A percentile compares a stretch with the other conserved stretches of the same genome.
Evolutionary conservation across 306 rosid genomes (phyloP).

Genomic region (Gleditsia sinensis): DNA sequence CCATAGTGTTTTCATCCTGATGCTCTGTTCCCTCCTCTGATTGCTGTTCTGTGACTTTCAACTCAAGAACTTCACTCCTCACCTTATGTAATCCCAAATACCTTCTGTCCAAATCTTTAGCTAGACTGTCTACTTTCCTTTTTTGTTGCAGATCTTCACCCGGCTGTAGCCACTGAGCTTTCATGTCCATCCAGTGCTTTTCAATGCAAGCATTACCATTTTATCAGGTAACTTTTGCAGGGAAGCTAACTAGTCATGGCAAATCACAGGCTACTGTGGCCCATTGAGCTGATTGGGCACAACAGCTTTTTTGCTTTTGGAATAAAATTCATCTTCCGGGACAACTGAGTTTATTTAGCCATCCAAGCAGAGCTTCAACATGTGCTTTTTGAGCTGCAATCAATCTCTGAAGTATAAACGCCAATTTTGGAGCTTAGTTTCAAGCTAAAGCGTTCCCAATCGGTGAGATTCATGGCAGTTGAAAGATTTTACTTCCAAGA

Average conservation of each 20-base stretch:
- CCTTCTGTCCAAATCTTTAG: constrained; percentile 67
- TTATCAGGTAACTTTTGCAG: constrained; percentile 69
- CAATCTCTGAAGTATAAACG: constrained; percentile 63
- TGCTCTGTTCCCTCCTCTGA: constrained; percentile 44
- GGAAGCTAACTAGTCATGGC: constrained; percentile 73
- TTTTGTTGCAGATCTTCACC: constrained; percentile 84
- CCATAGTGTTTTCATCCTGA: constrained; percentile 51
- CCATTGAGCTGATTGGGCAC: constrained; percentile 60
- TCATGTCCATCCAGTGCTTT: constrained; percentile 67
- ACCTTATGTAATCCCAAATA: constrained; percentile 50
- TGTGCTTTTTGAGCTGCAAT: constrained; percentile 76
- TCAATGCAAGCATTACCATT: constrained; percentile 61
- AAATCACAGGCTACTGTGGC: constrained; percentile 74
- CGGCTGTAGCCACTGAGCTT: constrained; percentile 69
- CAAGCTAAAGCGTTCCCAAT: constrained; percentile 75
- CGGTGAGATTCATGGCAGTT: constrained; percentile 77
- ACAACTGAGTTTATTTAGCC: constrained; percentile 81
- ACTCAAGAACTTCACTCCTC: constrained; percentile 63
- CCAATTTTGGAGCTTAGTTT: constrained; percentile 88
- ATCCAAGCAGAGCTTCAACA: constrained; percentile 80
- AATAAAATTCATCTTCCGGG: constrained; percentile 78
- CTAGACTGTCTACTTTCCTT: constrained; percentile 72
- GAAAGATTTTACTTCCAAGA: constrained; percentile 73
- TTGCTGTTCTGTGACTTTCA: constrained; percentile 45
- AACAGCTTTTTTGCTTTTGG: constrained; percentile 53